Evolutionary conservation across 2,329 filamentous ascomycete species (phyloP), one percentile per base, ranked within the genome.

Genomic region (Aspergillus sp.): DNA sequence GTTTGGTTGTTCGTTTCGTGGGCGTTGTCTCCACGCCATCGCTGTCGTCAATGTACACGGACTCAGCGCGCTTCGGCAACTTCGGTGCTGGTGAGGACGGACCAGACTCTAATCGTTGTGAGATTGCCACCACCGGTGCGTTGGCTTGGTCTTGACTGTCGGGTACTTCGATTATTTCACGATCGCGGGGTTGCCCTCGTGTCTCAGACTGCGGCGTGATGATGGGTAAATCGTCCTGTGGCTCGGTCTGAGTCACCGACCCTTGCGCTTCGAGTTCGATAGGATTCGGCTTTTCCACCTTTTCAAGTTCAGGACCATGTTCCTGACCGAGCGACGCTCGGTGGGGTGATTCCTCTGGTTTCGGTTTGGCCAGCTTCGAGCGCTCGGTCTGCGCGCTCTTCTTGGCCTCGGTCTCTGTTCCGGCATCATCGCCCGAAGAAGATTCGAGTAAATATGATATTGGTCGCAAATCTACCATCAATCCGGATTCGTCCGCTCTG

Each of bases 401-500:
- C 30, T 56, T 22, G 23, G 43, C 34, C 15, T 53, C 22, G 45
- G 17, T 30, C 11, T 61, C 30, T 19, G 15, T 30, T 22, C 63
- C 43, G 38, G 7, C 22, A 11, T 31, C 46, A 19, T 56, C 47
- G 23, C 17, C 9, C 23, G 17, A 23, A 3, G 65, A 55, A 7
- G 66, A 54, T 1, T 72, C 72, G 8, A 78, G 66, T 7, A 78
- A 67, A 61, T 73, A 76, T 17, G 69, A 75, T 34, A 77, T 65
- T 1, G 71, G 74, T 51, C 66, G 61, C 54, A 59, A 62, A 46
- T 74, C 71, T 34, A 70, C 75, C 68, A 77, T 69, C 1, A 54
- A 41, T 23, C 62, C 50, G 61, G 74, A 70, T 41, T 77, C 76
- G 54, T 74, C 79, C 34, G 78, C 77, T 17, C 74, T 71, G 45